Percentiles rank a stretch among this genome's conserved stretches.
phyloP scores from a whole-genome alignment of 140 eudicot genomes.

The Erigeron philadelphicus region DNA sequence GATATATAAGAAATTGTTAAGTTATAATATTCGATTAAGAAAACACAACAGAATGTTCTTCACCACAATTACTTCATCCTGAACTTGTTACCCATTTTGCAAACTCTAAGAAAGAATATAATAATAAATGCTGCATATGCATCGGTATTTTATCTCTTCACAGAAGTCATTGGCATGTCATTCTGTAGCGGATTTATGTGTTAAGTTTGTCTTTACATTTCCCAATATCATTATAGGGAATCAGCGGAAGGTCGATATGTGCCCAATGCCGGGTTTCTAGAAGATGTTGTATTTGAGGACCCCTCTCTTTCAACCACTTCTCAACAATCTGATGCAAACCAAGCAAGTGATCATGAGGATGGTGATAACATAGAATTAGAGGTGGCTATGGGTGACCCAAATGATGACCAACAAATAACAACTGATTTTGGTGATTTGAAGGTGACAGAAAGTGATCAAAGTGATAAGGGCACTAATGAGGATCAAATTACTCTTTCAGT shows the following conservation, averaged over 20 bases:
- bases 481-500: slow-evolving; percentile 47
- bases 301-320: slow-evolving; percentile 45
- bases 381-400: slow-evolving; percentile 21
- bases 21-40: no score
- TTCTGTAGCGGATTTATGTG: neutral
- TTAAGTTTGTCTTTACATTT: neutral
- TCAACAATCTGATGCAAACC: slow-evolving; percentile 47
- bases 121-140: neutral
- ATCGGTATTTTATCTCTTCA: slow-evolving; percentile 4
- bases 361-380: slow-evolving; percentile 36
- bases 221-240: slow-evolving; percentile 50
- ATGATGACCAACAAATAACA: slow-evolving; percentile 35
- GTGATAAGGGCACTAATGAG: slow-evolving; percentile 42
- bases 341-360: slow-evolving; percentile 36
- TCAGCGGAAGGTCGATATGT: slow-evolving; percentile 77
- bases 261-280: slow-evolving; percentile 79
- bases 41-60: no score
- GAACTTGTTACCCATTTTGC: neutral
- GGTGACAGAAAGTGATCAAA: slow-evolving; percentile 38
- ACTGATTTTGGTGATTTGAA: slow-evolving; percentile 45
- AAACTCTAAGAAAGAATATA: neutral
- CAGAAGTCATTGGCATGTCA: neutral
- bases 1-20: no score
- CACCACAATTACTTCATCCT: no score
- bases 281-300: slow-evolving; percentile 69